A percentile compares a stretch with the other conserved stretches of the same genome.
Conservation (phyloP, 768 basidiomycete genomes). For the Clitopilus hobsonii region DNA sequence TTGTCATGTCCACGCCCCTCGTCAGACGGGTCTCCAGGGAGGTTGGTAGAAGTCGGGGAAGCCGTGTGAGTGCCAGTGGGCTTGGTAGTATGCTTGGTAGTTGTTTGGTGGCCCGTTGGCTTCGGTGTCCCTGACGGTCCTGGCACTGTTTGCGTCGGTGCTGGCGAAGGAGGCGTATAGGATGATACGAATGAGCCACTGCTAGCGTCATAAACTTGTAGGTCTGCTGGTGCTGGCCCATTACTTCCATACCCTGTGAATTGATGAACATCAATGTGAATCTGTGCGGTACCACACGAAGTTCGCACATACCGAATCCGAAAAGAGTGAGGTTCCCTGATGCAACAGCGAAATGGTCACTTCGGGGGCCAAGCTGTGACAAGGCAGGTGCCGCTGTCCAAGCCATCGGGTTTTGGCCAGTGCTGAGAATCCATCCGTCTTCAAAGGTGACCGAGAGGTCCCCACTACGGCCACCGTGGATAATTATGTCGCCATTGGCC, state of each 20-base stretch:
- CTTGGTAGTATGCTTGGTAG: slow-evolving; percentile 3
- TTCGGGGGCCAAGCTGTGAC: slow-evolving; percentile 54
- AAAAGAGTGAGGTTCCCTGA: slow-evolving; percentile 64
- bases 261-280: background rate
- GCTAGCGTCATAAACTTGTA: slow-evolving; percentile 50
- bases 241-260: slow-evolving; percentile 40
- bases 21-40: slow-evolving; percentile 12
- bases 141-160: slow-evolving; percentile 30
- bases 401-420: slow-evolving; percentile 45
- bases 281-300: background rate
- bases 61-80: slow-evolving; percentile 15
- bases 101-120: background rate
- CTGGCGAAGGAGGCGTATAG: slow-evolving; percentile 31
- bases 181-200: slow-evolving; percentile 37
- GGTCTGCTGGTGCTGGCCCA: slow-evolving; percentile 48
- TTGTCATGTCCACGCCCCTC: slow-evolving; percentile 14
- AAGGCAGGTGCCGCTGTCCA: slow-evolving; percentile 55
- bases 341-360: slow-evolving; percentile 70
- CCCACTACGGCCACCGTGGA: slow-evolving; percentile 76
- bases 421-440: slow-evolving; percentile 73
- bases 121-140: slow-evolving; percentile 24
- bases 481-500: slow-evolving; percentile 51
- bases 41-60: slow-evolving; percentile 16
- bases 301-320: slow-evolving; percentile 59
- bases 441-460: slow-evolving; percentile 44